Conservation (phyloP, 371 early-diverging fungal species). For the Paraphysoderma sedebokerense region DNA sequence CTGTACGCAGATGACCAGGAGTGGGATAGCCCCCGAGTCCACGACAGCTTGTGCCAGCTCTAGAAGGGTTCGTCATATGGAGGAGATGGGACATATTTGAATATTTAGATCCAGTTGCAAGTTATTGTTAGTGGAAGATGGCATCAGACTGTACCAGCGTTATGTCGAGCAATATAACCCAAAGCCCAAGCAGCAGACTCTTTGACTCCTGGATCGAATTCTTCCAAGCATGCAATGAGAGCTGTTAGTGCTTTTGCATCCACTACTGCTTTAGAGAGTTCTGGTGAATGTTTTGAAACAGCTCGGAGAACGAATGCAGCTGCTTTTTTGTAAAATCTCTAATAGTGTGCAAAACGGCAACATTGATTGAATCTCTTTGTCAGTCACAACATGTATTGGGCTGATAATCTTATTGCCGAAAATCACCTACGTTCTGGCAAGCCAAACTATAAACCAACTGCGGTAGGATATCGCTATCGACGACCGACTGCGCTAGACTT, state of each 20-base stretch:
- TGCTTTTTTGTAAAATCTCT: constrained; percentile 36
- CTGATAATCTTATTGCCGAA: not conserved
- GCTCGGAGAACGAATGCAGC: constrained; percentile 33
- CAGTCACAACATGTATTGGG: not conserved
- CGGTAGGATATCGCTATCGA: constrained; percentile 27
- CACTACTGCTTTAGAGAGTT: constrained; percentile 24
- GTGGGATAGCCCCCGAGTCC: constrained; percentile 29
- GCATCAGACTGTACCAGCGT: constrained; percentile 13
- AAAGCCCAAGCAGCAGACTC: constrained; percentile 34
- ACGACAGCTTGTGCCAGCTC: constrained; percentile 31
- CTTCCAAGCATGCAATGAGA: constrained; percentile 27
- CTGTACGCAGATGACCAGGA: constrained; percentile 31
- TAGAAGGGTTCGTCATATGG: constrained; percentile 5
- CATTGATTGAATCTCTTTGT: not conserved
- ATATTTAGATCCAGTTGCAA: not conserved
- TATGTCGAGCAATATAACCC: constrained; percentile 36
- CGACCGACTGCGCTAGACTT: constrained; percentile 25
- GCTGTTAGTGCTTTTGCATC: constrained; percentile 29
- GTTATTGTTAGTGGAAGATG: not conserved
- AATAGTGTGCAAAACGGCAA: not conserved
- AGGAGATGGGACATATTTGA: not conserved
- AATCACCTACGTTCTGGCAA: constrained; percentile 22
- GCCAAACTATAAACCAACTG: constrained; percentile 25
- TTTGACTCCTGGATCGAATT: constrained; percentile 37
- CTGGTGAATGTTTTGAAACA: constrained; percentile 30